phyloP scores from a whole-genome alignment of 1,284 basidiomycete species.

The Boletus mariae region DNA sequence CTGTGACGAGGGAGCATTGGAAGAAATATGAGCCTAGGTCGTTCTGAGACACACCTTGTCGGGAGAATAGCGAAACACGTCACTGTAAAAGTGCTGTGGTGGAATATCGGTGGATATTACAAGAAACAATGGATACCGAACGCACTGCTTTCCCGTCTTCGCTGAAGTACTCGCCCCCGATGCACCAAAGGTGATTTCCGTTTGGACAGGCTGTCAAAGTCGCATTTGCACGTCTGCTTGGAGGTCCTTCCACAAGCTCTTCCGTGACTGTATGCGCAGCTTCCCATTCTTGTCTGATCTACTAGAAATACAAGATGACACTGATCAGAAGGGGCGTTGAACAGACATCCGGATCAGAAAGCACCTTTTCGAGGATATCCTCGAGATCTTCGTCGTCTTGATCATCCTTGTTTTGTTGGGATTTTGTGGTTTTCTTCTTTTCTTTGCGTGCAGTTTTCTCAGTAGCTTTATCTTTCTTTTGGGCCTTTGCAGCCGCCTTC shows the following conservation, averaged over 20 bases:
- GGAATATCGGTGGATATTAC: not conserved
- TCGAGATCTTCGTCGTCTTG: conserved; percentile 78
- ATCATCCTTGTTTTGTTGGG: conserved; percentile 48
- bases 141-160: conserved; percentile 77
- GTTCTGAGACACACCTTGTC: conserved; percentile 52
- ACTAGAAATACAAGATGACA: conserved; percentile 31
- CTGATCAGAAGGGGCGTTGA: not conserved
- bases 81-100: conserved; percentile 66
- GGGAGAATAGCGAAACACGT: conserved; percentile 78
- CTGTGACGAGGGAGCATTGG: conserved; percentile 32
- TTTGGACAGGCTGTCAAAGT: conserved; percentile 75
- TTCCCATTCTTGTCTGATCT: conserved; percentile 77
- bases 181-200: conserved; percentile 77
- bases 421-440: conserved; percentile 52
- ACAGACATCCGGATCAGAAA: conserved; percentile 8
- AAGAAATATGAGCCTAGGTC: conserved; percentile 40
- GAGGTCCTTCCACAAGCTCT: conserved; percentile 75
- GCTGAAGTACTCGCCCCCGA: conserved; percentile 81
- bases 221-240: conserved; percentile 77
- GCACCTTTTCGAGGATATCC: conserved; percentile 72
- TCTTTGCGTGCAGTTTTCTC: conserved; percentile 72
- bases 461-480: conserved; percentile 68
- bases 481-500: conserved; percentile 57
- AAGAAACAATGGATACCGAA: conserved; percentile 5
- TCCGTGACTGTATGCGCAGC: conserved; percentile 69